These are phyloP conservation scores for Trichoderma gracile DNA, from an alignment of 2,329 filamentous ascomycete species.

Conservation along the genomic window DNA sequence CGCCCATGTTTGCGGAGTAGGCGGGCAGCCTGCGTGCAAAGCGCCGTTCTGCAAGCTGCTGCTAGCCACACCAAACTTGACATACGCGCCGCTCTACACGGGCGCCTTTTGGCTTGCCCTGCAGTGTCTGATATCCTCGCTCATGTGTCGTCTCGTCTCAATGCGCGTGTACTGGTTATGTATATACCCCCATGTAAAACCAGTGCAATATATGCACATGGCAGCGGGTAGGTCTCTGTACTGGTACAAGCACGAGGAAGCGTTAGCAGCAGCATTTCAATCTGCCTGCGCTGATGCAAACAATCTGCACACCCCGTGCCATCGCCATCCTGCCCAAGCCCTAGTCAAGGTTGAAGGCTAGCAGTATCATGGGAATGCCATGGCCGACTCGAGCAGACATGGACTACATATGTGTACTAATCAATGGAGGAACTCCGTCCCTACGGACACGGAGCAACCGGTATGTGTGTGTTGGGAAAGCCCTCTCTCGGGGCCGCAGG, in stretches of 20 bases:
- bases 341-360: not conserved
- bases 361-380: no score
- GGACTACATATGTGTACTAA: not conserved
- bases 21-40: slow-evolving; percentile 9
- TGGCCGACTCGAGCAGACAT: no score
- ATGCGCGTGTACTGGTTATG: not conserved
- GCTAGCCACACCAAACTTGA: not conserved
- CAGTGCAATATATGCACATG: not conserved
- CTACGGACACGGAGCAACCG: not conserved
- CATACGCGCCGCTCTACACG: not conserved
- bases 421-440: not conserved
- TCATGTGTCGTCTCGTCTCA: slow-evolving; percentile 14
- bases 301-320: slow-evolving; percentile 6
- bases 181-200: slow-evolving; percentile 2
- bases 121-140: not conserved
- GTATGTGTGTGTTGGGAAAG: not conserved
- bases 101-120: slow-evolving; percentile 1
- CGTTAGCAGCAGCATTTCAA: not conserved
- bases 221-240: not conserved
- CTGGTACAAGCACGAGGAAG: slow-evolving; percentile 2
- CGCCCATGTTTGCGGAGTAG: slow-evolving; percentile 24
- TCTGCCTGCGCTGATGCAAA: slow-evolving; percentile 4
- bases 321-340: not conserved
- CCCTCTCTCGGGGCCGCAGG: not conserved
- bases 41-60: not conserved